These are phyloP conservation scores for Cyberlindnera veronae DNA, from an alignment of 805 yeast species.

Conservation along the genomic window DNA sequence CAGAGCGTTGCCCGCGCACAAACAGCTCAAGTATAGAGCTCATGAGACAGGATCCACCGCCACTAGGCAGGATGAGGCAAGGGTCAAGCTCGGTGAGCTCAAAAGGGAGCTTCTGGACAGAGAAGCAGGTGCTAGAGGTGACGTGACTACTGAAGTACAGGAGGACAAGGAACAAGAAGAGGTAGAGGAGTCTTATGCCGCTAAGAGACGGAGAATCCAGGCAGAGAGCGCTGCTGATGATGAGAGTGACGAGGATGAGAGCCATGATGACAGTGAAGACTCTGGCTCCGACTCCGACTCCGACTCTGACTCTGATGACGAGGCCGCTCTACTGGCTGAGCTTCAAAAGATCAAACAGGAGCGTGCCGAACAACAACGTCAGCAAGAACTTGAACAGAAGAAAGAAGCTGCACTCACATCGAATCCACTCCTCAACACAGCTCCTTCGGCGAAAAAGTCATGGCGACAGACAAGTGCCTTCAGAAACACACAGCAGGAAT, in stretches of 20 bases:
- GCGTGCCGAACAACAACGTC: conserved; percentile 26
- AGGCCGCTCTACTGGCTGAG: conserved; percentile 41
- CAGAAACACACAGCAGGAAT: conserved; percentile 21
- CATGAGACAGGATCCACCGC: conserved; percentile 1
- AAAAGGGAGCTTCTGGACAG: conserved; percentile 17
- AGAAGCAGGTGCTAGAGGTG: conserved; percentile 16
- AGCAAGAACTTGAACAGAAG: conserved; percentile 27
- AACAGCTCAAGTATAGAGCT: conserved; percentile 45
- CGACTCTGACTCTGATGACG: conserved; percentile 32
- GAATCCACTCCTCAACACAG: conserved; percentile 27
- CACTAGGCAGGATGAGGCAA: conserved; percentile 2
- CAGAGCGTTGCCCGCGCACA: conserved; percentile 52
- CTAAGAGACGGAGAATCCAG: conserved; percentile 16
- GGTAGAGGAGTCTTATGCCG: conserved; percentile 10
- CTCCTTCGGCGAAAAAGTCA: conserved; percentile 17
- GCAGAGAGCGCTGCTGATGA: conserved; percentile 38
- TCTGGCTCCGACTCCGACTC: conserved; percentile 25
- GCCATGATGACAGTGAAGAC: conserved; percentile 28
- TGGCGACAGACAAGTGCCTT: conserved; percentile 37
- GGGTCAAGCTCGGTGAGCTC: conserved; percentile 20
- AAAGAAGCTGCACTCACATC: conserved; percentile 23
- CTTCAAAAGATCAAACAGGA: conserved; percentile 37
- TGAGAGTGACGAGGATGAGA: conserved; percentile 33
- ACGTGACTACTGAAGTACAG: neutral
- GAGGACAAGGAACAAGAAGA: conserved; percentile 11